Percentiles rank a stretch among this genome's conserved stretches.
phyloP scores from a whole-genome alignment of 2,329 filamentous ascomycete species.

The Cordyceps cateniannulata region DNA sequence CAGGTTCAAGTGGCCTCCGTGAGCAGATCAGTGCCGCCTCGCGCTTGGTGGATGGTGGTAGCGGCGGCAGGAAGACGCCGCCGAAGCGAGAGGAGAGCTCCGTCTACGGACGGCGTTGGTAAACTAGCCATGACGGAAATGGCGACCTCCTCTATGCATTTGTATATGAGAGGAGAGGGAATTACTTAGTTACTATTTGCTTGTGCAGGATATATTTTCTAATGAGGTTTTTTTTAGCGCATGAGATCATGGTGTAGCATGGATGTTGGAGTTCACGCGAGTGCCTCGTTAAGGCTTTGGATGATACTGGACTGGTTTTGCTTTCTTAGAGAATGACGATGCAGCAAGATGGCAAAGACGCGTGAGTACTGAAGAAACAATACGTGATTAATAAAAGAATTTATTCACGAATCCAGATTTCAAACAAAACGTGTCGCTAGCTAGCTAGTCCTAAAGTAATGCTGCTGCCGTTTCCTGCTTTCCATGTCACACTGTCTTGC shows the following conservation, averaged over 20 bases:
- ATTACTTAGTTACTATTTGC: neutral
- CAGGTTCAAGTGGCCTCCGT: constrained; percentile 19
- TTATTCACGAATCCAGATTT: neutral
- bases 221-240: neutral
- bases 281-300: neutral
- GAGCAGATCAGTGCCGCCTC: constrained; percentile 17
- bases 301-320: neutral
- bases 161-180: neutral
- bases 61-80: constrained; percentile 19
- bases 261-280: neutral
- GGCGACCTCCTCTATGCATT: neutral
- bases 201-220: neutral
- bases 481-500: neutral
- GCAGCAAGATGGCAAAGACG: neutral
- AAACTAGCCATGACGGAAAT: neutral
- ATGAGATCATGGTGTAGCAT: neutral
- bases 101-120: constrained; percentile 39
- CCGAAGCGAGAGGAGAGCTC: constrained; percentile 28
- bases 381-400: too few species aligned
- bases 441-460: constrained; percentile 7
- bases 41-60: constrained; percentile 19
- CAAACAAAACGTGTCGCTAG: constrained; percentile 6
- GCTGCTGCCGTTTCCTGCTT: neutral
- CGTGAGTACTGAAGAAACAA: neutral
- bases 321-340: neutral